Percentiles rank a stretch among this genome's conserved stretches.
These are phyloP conservation scores for Plasmodium malariae DNA, from an alignment of 169 alveolate species.

Conservation along the genomic window DNA sequence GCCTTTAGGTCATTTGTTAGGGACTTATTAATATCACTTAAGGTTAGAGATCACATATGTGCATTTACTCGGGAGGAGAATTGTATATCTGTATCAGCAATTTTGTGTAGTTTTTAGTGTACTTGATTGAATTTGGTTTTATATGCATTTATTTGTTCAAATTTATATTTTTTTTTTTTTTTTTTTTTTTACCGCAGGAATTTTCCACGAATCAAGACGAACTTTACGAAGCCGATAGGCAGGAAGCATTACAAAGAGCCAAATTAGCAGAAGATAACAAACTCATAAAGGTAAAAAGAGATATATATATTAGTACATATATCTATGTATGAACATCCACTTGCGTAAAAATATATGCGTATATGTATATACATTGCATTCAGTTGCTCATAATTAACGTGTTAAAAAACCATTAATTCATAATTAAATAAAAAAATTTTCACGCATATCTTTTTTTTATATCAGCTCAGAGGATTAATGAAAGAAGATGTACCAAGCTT, in stretches of 20 bases:
- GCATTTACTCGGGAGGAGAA: not conserved
- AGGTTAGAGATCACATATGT: constrained; percentile 35
- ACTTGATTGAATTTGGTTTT: not conserved
- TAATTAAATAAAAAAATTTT: not conserved
- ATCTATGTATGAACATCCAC: not conserved
- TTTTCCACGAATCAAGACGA: constrained; percentile 73
- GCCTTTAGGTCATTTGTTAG: constrained; percentile 78
- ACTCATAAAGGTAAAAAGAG: constrained; percentile 50
- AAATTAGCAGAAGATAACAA: constrained; percentile 72
- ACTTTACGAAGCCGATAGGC: constrained; percentile 76
- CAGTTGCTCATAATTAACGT: no score
- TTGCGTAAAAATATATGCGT: constrained; percentile 7
- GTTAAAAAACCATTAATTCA: no score
- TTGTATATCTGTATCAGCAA: no score
- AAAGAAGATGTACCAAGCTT: constrained; percentile 73
- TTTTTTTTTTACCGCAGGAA: constrained; percentile 19
- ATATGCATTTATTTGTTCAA: not conserved
- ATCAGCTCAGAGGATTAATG: constrained; percentile 65
- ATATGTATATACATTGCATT: not conserved
- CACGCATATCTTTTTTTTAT: constrained; percentile 12
- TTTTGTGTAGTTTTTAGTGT: not conserved
- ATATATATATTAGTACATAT: not conserved
- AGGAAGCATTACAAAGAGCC: constrained; percentile 77
- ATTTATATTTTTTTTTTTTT: not conserved
- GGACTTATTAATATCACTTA: constrained; percentile 78